Percentiles rank a stretch among this genome's conserved stretches.
These are phyloP conservation scores for Dichotomocladium elegans DNA, from an alignment of 371 early-diverging fungal genomes.

Conservation along the genomic window DNA sequence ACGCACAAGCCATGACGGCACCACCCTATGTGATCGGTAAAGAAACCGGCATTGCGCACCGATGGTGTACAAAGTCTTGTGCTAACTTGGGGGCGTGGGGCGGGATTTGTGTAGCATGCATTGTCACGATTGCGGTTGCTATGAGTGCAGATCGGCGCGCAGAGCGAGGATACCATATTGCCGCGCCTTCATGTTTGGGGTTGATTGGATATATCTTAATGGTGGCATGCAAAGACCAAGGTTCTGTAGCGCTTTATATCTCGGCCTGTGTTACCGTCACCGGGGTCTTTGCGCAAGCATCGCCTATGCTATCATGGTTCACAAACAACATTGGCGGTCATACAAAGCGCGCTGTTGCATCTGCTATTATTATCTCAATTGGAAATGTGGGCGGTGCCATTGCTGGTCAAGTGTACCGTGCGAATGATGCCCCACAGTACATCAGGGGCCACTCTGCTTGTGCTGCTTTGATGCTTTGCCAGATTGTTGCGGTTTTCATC, in stretches of 20 bases:
- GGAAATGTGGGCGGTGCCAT: constrained; percentile 57
- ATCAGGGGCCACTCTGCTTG: constrained; percentile 45
- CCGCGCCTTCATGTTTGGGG: constrained; percentile 54
- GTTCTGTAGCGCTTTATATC: constrained; percentile 34
- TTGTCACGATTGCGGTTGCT: constrained; percentile 50
- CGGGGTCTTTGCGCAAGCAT: constrained; percentile 57
- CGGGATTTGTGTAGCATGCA: constrained; percentile 28
- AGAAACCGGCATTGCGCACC: no score
- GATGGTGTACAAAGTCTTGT: no score
- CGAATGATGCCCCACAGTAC: constrained; percentile 55
- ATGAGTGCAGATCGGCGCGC: constrained; percentile 61
- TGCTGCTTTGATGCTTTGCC: constrained; percentile 39
- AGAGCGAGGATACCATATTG: constrained; percentile 64
- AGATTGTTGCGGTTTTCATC: constrained; percentile 27
- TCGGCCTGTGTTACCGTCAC: constrained; percentile 49
- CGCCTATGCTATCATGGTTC: constrained; percentile 61
- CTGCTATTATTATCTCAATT: constrained; percentile 55
- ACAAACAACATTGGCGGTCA: constrained; percentile 62
- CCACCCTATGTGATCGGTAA: constrained; percentile 16
- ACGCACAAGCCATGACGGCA: constrained; percentile 42
- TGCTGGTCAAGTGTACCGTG: constrained; percentile 59
- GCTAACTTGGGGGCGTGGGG: no score
- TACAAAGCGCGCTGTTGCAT: constrained; percentile 61
- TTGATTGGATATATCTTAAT: constrained; percentile 63
- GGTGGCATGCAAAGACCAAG: constrained; percentile 25